Percentiles rank a stretch among this genome's conserved stretches.
Evolutionary conservation across 345 rosid species (phyloP).

Genomic region (Hibiscus mutabilis): DNA sequence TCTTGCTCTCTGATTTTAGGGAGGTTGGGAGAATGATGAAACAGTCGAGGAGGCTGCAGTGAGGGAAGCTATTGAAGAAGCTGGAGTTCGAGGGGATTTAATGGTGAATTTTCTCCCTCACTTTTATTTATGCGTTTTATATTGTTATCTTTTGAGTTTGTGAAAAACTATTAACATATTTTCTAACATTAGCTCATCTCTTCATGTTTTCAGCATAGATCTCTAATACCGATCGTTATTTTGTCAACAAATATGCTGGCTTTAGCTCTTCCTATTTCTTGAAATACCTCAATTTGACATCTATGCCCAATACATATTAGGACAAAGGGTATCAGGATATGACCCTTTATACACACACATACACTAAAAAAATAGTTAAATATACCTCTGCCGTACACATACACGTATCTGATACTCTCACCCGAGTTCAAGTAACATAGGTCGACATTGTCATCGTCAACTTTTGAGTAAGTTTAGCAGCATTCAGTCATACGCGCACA

Average conservation of each 20-base stretch:
- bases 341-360: background rate
- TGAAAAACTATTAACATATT: background rate
- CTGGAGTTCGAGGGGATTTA: constrained; percentile 47
- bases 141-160: background rate
- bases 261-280: background rate
- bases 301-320: background rate
- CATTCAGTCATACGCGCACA: background rate
- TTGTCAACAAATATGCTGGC: background rate
- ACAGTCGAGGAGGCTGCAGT: constrained; percentile 54
- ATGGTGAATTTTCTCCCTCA: constrained; percentile 23
- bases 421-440: background rate
- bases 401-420: background rate
- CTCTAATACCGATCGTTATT: background rate
- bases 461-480: background rate
- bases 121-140: background rate
- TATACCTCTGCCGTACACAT: too few species aligned
- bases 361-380: background rate
- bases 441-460: background rate
- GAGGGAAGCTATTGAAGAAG: constrained; percentile 53
- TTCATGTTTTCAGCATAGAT: background rate
- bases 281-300: background rate
- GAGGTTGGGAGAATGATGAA: constrained; percentile 63
- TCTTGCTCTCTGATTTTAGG: constrained; percentile 21
- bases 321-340: background rate
- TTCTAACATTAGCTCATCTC: background rate